A percentile compares a stretch with the other conserved stretches of the same genome.
Conservation (phyloP, 75 land plant species). For the Larix kaempferi region DNA sequence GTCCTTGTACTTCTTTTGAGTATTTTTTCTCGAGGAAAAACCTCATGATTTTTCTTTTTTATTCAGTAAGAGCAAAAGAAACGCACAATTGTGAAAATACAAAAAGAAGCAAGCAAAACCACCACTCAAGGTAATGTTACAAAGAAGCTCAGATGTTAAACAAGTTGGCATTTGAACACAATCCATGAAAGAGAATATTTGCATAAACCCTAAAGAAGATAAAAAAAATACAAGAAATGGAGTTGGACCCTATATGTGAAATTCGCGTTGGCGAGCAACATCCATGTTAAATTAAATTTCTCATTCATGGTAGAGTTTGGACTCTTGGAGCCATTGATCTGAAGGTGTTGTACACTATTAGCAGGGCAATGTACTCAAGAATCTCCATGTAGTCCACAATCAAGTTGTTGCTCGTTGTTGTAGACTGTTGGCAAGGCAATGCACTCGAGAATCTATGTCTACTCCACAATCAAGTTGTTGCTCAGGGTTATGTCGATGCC, state of each 20-base stretch:
- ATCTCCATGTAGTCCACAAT: not conserved
- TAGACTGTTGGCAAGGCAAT: slow-evolving; percentile 58
- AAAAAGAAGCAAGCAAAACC: too few species aligned
- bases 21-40: too few species aligned
- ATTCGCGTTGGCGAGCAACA: slow-evolving; percentile 50
- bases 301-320: slow-evolving; percentile 31
- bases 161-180: too few species aligned
- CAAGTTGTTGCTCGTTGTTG: slow-evolving; percentile 14
- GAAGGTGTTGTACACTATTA: slow-evolving; percentile 57
- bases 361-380: slow-evolving; percentile 54
- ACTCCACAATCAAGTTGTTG: not conserved
- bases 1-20: too few species aligned
- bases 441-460: slow-evolving; percentile 18
- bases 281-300: slow-evolving; percentile 71
- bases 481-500: slow-evolving; percentile 31
- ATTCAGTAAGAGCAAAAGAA: too few species aligned
- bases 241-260: slow-evolving; percentile 72
- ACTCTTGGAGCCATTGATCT: slow-evolving; percentile 66
- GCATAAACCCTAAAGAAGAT: too few species aligned
- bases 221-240: slow-evolving; percentile 41
- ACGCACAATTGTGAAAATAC: too few species aligned
- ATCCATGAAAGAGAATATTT: too few species aligned
- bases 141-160: too few species aligned
- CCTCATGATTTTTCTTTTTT: too few species aligned
- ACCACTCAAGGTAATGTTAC: too few species aligned